Evolutionary conservation across 1,284 basidiomycete genomes (phyloP), one percentile per base, ranked within the genome.

Genomic region (Ceratobasidium sp.): DNA sequence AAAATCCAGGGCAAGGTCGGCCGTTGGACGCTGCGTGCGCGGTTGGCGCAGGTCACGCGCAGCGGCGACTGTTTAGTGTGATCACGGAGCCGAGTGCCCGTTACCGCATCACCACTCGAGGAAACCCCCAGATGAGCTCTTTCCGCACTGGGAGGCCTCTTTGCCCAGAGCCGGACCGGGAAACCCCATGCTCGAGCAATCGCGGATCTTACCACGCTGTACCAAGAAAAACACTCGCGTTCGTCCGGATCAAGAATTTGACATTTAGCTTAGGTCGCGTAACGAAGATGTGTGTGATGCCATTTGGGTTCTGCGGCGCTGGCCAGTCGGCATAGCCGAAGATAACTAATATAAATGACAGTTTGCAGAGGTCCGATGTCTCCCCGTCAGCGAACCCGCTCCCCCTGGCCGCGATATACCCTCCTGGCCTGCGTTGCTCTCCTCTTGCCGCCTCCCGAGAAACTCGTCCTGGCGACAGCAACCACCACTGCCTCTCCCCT

Each of bases 331-430:
- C 38, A 28, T 26, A 69, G 66, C 66, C 66, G 66, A 69, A 69
- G 41, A 38, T 11, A 28, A 21, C 23, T 38, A 54, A 35, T 67
- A 69, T 69, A 69, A 69, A 54, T 69, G 52, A 41, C 64, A 44
- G 66, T 21, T 46, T 41, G 28, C 52, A 28, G 26, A 38, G 14
- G n/a, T 69, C 66, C 52, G 66, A 55, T 69, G 52, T 69, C 66
- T 57, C 52, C 44, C 66, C 66, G 66, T 69, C 52, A 69, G 66
- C 66, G 41, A 32, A 55, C 66, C 50, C 52, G 23, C 52, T 46
- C 44, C 47, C 66, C 52, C 50, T 57, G 66, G 52, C 66, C 55
- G 50, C 50, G 66, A 69, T 69, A 69, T 43, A 46, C 63, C 66
- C 32, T 23, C 63, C 32, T 9, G 28, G 47, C 63, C 63, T 50